Conservation (phyloP, 768 basidiomycete genomes). For the Tricholoma matsutake region DNA sequence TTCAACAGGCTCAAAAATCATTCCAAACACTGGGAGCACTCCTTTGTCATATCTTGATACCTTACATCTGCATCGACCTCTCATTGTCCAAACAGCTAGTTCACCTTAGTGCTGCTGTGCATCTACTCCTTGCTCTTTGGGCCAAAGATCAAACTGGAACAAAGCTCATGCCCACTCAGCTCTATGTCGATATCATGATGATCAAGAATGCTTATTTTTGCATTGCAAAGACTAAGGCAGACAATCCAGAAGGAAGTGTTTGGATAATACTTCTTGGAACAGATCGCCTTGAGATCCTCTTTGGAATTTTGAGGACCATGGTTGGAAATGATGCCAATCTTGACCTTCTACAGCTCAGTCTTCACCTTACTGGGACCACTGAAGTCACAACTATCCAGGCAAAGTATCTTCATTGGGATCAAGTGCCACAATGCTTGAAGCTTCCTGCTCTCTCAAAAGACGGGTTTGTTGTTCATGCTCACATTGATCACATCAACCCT, state of each 20-base stretch:
- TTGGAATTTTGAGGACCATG: slow-evolving; percentile 20
- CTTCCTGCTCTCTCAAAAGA: slow-evolving; percentile 25
- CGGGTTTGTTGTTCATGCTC: slow-evolving; percentile 16
- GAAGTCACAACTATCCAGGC: slow-evolving; percentile 15
- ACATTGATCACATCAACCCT: slow-evolving; percentile 34
- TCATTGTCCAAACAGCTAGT: too few species aligned
- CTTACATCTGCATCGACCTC: too few species aligned
- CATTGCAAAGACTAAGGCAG: slow-evolving; percentile 15
- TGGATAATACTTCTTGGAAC: slow-evolving; percentile 22
- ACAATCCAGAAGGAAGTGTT: too few species aligned
- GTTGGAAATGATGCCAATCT: slow-evolving; percentile 29
- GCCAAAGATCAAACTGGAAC: neutral
- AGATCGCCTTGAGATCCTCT: slow-evolving; percentile 31
- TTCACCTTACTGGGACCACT: slow-evolving; percentile 26
- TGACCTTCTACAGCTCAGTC: slow-evolving; percentile 24
- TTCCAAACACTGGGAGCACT: too few species aligned
- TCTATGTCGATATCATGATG: slow-evolving; percentile 32
- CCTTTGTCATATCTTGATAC: too few species aligned
- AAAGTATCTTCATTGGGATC: neutral
- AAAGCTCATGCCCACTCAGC: slow-evolving; percentile 3
- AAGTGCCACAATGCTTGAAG: slow-evolving; percentile 29
- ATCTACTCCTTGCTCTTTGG: too few species aligned
- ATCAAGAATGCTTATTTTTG: slow-evolving; percentile 39
- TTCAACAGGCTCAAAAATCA: too few species aligned
- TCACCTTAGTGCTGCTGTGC: too few species aligned